phyloP scores from a whole-genome alignment of 106 monocot genomes.

The Cymbidium sinense region DNA sequence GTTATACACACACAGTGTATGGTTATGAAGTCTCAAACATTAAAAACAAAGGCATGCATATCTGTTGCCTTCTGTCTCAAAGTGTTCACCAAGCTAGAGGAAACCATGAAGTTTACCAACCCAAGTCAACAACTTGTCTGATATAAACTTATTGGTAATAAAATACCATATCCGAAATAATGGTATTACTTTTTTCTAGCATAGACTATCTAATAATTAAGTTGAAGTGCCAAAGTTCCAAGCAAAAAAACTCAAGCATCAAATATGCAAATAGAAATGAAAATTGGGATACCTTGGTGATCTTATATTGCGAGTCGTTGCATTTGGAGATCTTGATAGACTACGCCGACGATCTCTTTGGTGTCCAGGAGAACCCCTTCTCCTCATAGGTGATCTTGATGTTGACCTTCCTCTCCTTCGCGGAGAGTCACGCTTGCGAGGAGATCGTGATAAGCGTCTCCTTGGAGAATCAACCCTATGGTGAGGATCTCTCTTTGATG shows the following conservation, averaged over 20 bases:
- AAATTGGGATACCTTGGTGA: constrained; percentile 26
- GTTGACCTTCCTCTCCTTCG: constrained; percentile 38
- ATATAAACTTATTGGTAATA: neutral
- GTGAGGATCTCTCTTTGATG: constrained; percentile 16
- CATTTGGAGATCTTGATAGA: constrained; percentile 53
- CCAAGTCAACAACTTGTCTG: neutral
- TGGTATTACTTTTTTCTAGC: neutral
- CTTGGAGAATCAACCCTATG: constrained; percentile 32
- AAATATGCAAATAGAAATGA: neutral
- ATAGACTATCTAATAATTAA: neutral
- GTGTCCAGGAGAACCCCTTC: constrained; percentile 35
- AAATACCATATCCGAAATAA: neutral
- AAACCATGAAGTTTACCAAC: neutral
- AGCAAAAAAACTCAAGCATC: neutral
- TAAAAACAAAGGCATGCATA: neutral
- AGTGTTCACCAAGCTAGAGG: neutral
- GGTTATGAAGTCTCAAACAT: neutral
- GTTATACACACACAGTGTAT: neutral
- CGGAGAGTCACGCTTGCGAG: constrained; percentile 37
- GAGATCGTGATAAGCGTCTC: constrained; percentile 30
- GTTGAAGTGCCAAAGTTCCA: neutral
- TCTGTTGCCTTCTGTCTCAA: neutral
- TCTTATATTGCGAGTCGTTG: constrained; percentile 33
- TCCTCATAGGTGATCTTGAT: constrained; percentile 46
- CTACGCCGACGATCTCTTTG: constrained; percentile 30